phyloP scores from a whole-genome alignment of 768 basidiomycete genomes.

The Suillus sp. region DNA sequence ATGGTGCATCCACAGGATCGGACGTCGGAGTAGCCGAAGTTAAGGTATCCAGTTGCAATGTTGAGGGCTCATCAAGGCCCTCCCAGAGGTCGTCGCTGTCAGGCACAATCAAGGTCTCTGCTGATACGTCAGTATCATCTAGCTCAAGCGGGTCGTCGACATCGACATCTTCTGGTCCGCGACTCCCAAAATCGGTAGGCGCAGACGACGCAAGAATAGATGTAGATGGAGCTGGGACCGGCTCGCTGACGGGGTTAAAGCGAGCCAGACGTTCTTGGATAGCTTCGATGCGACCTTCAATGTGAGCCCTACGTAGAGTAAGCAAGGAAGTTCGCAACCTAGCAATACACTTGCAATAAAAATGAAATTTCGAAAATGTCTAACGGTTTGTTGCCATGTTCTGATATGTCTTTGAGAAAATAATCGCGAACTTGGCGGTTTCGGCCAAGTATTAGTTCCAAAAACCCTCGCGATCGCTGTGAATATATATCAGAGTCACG shows the following conservation, averaged over 20 bases:
- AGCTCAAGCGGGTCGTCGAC: slow-evolving; percentile 20
- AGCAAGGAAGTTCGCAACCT: slow-evolving; percentile 24
- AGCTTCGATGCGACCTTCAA: slow-evolving; percentile 40
- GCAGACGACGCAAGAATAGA: background rate
- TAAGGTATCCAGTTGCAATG: slow-evolving; percentile 33
- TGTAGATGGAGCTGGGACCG: slow-evolving; percentile 7
- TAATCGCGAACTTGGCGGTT: slow-evolving; percentile 2
- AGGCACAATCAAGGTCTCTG: slow-evolving; percentile 24
- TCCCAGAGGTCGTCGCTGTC: slow-evolving; percentile 55
- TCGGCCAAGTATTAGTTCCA: background rate
- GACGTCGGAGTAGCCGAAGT: slow-evolving; percentile 24
- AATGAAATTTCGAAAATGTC: slow-evolving; percentile 6
- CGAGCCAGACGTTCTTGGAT: slow-evolving; percentile 39
- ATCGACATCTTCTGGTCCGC: slow-evolving; percentile 8
- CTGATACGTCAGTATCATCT: slow-evolving; percentile 25
- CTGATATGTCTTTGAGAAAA: background rate
- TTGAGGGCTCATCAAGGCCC: slow-evolving; percentile 39
- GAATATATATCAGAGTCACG: background rate
- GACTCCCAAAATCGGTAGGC: background rate
- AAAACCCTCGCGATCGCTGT: slow-evolving; percentile 7
- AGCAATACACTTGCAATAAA: background rate
- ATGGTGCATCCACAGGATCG: slow-evolving; percentile 17
- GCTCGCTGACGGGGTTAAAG: slow-evolving; percentile 5
- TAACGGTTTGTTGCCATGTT: background rate
- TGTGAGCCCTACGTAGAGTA: slow-evolving; percentile 32